A percentile compares a stretch with the other conserved stretches of the same genome.
Evolutionary conservation across 2,329 filamentous ascomycete genomes (phyloP).

Genomic region (Fonsecaea erecta): DNA sequence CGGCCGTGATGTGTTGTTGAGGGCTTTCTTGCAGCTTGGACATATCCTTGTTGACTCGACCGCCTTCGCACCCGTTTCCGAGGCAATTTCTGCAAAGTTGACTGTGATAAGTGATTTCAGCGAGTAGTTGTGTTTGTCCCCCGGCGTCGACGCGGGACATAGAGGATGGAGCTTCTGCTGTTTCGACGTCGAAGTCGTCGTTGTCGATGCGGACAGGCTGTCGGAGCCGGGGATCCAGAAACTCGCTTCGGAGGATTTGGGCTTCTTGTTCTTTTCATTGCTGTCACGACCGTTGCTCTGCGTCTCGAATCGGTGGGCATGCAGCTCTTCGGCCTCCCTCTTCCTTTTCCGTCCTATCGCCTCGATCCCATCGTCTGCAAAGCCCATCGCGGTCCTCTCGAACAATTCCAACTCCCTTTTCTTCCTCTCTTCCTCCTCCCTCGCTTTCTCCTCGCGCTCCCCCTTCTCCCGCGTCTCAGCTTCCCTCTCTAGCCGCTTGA

Average conservation of each 20-base stretch:
- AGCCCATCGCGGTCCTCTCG: conserved; percentile 36
- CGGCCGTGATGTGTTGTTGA: conserved; percentile 82
- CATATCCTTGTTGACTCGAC: conserved; percentile 64
- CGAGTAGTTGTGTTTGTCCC: conserved; percentile 73
- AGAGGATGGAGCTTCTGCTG: conserved; percentile 71
- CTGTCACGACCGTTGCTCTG: conserved; percentile 47
- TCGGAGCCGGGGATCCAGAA: conserved; percentile 91
- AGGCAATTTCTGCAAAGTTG: conserved; percentile 74
- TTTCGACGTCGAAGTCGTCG: conserved; percentile 56
- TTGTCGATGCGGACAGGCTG: conserved; percentile 64
- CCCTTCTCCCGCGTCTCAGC: conserved; percentile 67
- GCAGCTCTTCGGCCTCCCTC: conserved; percentile 78
- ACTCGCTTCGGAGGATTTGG: conserved; percentile 70
- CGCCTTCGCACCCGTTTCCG: conserved; percentile 46
- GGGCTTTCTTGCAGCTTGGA: conserved; percentile 80
- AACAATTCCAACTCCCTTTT: conserved; percentile 65
- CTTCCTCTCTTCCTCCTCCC: conserved; percentile 71
- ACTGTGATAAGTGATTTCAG: conserved; percentile 78
- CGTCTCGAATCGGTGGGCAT: conserved; percentile 60
- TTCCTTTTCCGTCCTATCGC: conserved; percentile 62
- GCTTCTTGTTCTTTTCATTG: conserved; percentile 56
- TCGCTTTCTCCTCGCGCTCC: conserved; percentile 61
- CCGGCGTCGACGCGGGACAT: conserved; percentile 74
- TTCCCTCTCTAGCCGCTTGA: conserved; percentile 75
- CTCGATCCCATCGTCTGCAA: conserved; percentile 41